A percentile compares a stretch with the other conserved stretches of the same genome.
phyloP scores from a whole-genome alignment of 169 alveolate species.

The Blepharisma undulans region DNA sequence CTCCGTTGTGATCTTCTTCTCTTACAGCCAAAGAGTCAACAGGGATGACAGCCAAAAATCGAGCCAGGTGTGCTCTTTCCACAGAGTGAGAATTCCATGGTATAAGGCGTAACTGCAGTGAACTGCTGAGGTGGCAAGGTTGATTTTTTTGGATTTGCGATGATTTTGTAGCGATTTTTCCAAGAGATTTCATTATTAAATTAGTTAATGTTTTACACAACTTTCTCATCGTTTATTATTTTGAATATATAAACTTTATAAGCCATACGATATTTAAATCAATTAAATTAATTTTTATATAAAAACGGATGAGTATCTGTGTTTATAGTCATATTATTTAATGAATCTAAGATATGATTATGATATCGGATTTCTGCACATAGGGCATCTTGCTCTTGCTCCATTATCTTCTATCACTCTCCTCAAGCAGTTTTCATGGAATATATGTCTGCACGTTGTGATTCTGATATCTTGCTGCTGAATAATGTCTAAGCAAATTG shows the following conservation, averaged over 20 bases:
- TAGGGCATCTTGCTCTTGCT: background rate
- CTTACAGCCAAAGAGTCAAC: slow-evolving; percentile 70
- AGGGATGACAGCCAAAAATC: slow-evolving; percentile 63
- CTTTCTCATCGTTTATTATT: too few relatives aligned
- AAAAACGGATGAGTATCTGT: too few relatives aligned
- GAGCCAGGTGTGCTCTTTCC: slow-evolving; percentile 28
- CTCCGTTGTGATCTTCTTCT: slow-evolving; percentile 49
- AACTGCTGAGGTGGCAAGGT: slow-evolving; percentile 58
- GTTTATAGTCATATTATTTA: background rate
- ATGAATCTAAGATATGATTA: too few relatives aligned
- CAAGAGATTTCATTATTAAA: too few relatives aligned
- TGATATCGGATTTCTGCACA: too few relatives aligned
- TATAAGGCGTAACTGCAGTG: slow-evolving; percentile 61
- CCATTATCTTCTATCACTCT: background rate
- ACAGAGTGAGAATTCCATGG: slow-evolving; percentile 40
- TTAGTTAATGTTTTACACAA: too few relatives aligned
- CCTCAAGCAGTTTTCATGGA: background rate
- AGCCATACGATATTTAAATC: too few relatives aligned
- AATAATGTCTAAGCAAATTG: background rate
- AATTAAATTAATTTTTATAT: too few relatives aligned
- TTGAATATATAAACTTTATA: too few relatives aligned
- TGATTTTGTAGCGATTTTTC: slow-evolving; percentile 56
- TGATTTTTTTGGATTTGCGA: slow-evolving; percentile 55
- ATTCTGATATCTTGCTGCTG: background rate
- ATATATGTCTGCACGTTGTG: background rate